Evolutionary conservation across 2,329 filamentous ascomycete genomes (phyloP), one percentile per base, ranked within the genome.

Genomic region (Epichloe hybrida): DNA sequence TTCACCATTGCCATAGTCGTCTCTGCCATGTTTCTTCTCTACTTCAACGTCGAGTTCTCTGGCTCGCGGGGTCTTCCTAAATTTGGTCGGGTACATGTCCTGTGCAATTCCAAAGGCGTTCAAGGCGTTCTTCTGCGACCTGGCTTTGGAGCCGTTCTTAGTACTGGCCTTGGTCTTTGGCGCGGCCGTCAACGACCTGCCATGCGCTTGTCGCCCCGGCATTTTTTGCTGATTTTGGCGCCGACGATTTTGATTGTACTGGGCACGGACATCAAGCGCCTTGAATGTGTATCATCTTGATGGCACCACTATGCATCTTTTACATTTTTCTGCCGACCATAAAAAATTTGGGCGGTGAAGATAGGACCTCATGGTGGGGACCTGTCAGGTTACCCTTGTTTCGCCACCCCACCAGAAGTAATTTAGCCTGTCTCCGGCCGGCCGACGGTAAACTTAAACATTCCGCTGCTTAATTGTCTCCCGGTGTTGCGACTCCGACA

Each of bases 131-230:
- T 72, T 71, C 55, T 69, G 68, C 47, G 73, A 65, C 51, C 66
- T 69, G n/a, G 71, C 64, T 55, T 75, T 77, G 38, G 73, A 75
- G 7, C 36, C 46, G 52, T 72, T 70, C 51, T 72, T 70, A 54
- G 54, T 52, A 27, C 53, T 50, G 23, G 59, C 52, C 54, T 65
- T 69, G 44, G 62, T 57, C 45, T 68, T 64, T 43, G 65, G 60
- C 39, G 60, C 61, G 11, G 69, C 63, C 55, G 75, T 62, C 21
- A 80, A 63, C 20, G 76, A 65, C 57, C 77, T 66, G 36, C 78
- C 78, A 61, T 81, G 77, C 43, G 77, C 68, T 67, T 81, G 77
- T 56, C 77, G 72, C 62, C 78, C 77, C 20, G 75, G 72, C 77
- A 81, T 80, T 39, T 51, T 51, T 54, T 17, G n/a, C 27, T 31